These are phyloP conservation scores for Capsicum rhomboideum DNA, from an alignment of 257 asterid genomes.

Conservation along the genomic window DNA sequence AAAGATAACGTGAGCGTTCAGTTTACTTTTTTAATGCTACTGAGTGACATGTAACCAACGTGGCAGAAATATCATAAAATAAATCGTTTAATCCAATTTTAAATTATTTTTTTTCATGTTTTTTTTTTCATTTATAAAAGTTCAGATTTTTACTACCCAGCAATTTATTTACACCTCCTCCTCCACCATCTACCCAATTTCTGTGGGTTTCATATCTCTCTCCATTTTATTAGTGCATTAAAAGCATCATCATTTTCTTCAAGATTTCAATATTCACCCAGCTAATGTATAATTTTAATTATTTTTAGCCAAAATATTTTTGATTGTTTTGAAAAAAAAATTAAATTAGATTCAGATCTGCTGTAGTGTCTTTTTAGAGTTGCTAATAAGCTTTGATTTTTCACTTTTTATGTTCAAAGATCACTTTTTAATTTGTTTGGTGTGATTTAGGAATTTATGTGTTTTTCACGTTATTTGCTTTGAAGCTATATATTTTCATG, in stretches of 20 bases:
- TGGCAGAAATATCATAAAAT: not conserved
- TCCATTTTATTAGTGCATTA: not conserved
- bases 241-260: not conserved
- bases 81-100: not conserved
- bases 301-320: not conserved
- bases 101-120: no score
- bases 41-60: not conserved
- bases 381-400: slow-evolving; percentile 6
- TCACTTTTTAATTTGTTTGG: slow-evolving; percentile 7
- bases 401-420: not conserved
- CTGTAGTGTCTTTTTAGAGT: not conserved
- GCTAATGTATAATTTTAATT: not conserved
- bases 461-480: not conserved
- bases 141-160: not conserved
- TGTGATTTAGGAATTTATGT: slow-evolving; percentile 4
- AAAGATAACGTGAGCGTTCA: no score
- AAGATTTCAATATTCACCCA: not conserved
- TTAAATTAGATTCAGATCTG: slow-evolving; percentile 26
- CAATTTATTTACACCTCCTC: not conserved
- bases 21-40: no score
- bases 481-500: not conserved
- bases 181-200: not conserved
- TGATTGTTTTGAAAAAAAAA: not conserved
- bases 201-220: not conserved
- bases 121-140: not conserved